Evolutionary conservation across 2,329 filamentous ascomycete genomes (phyloP), one percentile per base, ranked within the genome.

Genomic region (Trichoderma semiorbis): DNA sequence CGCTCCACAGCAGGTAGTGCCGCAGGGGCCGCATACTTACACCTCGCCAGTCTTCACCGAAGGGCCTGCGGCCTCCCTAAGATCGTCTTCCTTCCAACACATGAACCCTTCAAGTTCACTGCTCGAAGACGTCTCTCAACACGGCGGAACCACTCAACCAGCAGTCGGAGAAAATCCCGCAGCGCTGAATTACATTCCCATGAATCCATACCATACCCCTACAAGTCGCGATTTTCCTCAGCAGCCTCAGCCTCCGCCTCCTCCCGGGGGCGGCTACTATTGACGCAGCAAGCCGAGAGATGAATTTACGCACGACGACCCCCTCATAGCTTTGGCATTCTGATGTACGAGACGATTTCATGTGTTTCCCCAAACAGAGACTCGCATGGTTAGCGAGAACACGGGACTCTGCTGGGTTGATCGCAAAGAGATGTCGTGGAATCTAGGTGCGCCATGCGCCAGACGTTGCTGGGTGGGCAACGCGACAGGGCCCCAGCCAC

Each of bases 161-260:
- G 47, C 69, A 12, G 47, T 60, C 24, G 62, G 26, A 36, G 68
- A 73, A 18, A 71, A 58, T 30, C 36, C 55, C 21, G 62, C 61
- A 57, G 55, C 69, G n/a, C 57, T 73, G 11, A 68, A 34, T n/a
- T 73, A 73, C 24, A 63, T 70, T 7, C 21, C 62, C 30, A 66
- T 73, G 58, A 71, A 58, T n/a, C 68, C 69, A 1, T 73, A 71
- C 24, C 72, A 73, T 8, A 73, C 62, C 26, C 63, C 72, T 32
- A 58, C 69, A n/a, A 28, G 14, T 7, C 68, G 72, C 28, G 72
- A 71, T 24, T 73, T 58, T 36, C 18, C 61, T 18, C 34, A 62
- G 18, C 68, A 32, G n/a, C 63, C 32, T 14, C 64, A 32, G 0
- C 64, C 64, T 5, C 64, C 50, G 18, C 50, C 64, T 21, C 50